phyloP scores from a whole-genome alignment of 2,329 filamentous ascomycete species.

The Furcasterigmium furcatum region DNA sequence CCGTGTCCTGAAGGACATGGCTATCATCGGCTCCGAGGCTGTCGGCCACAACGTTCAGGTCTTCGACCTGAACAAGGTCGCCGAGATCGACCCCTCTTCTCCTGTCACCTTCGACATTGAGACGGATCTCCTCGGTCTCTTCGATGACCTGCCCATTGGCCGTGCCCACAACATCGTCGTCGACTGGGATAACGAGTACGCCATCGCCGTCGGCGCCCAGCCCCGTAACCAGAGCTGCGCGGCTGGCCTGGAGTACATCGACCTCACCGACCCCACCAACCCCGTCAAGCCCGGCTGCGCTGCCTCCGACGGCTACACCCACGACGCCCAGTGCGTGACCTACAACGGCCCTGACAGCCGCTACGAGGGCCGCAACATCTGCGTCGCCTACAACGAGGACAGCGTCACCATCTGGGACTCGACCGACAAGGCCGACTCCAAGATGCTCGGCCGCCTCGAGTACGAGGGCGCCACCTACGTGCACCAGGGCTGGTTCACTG shows the following conservation, averaged over 20 bases:
- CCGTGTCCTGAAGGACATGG: slow-evolving; percentile 29
- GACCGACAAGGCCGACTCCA: slow-evolving; percentile 33
- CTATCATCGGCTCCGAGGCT: slow-evolving; percentile 38
- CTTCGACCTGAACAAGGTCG: slow-evolving; percentile 57
- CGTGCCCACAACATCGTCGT: slow-evolving; percentile 51
- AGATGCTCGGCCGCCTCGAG: slow-evolving; percentile 39
- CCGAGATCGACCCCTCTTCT: slow-evolving; percentile 1
- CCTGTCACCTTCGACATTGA: slow-evolving; percentile 11
- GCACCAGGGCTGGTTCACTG: slow-evolving; percentile 39
- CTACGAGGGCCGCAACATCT: slow-evolving; percentile 32
- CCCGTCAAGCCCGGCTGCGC: slow-evolving; percentile 47
- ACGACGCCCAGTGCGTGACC: slow-evolving; percentile 50
- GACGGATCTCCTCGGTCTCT: slow-evolving; percentile 30
- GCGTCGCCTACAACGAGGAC: slow-evolving; percentile 35
- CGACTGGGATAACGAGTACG: slow-evolving; percentile 41
- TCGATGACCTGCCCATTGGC: slow-evolving; percentile 28
- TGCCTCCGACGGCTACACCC: slow-evolving; percentile 45
- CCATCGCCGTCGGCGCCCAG: slow-evolving; percentile 36
- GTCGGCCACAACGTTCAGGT: slow-evolving; percentile 55
- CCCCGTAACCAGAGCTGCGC: slow-evolving; percentile 33
- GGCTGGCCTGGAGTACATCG: slow-evolving; percentile 51
- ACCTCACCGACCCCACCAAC: slow-evolving; percentile 47
- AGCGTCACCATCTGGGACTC: slow-evolving; percentile 40
- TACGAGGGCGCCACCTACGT: slow-evolving; percentile 47
- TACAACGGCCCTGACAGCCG: slow-evolving; percentile 45